These are phyloP conservation scores for Mangifera indica DNA, from an alignment of 345 rosid genomes.

Conservation along the genomic window DNA sequence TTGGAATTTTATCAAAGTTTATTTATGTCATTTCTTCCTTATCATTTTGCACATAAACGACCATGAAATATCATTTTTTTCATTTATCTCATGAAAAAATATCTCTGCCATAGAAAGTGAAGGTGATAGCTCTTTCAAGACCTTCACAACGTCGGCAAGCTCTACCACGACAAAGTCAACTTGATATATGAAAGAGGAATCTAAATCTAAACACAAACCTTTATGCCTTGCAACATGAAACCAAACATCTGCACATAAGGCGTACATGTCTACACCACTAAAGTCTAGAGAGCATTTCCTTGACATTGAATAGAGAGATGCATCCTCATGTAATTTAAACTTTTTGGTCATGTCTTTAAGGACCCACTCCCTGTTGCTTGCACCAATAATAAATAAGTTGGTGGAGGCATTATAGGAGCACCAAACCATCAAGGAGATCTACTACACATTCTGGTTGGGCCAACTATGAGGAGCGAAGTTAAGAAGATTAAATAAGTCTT, in stretches of 20 bases:
- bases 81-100: too few relatives aligned
- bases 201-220: conserved; percentile 53
- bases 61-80: too few relatives aligned
- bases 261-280: conserved; percentile 98
- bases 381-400: conserved; percentile 88
- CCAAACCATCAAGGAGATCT: too few relatives aligned
- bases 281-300: conserved; percentile 83
- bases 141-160: conserved; percentile 77
- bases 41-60: too few relatives aligned
- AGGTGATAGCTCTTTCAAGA: conserved; percentile 74
- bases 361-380: conserved; percentile 95
- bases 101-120: conserved; percentile 84
- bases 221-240: conserved; percentile 91
- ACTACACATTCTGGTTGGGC: too few relatives aligned
- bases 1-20: too few relatives aligned
- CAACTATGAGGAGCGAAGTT: too few relatives aligned
- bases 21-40: too few relatives aligned
- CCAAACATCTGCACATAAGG: conserved; percentile 99
- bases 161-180: conserved; percentile 66
- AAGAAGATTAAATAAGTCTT: too few relatives aligned
- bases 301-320: conserved; percentile 76
- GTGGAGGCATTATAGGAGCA: too few relatives aligned
- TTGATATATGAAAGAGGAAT: conserved; percentile 40
- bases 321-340: conserved; percentile 73
- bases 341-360: conserved; percentile 94